phyloP scores from a whole-genome alignment of 2,329 filamentous ascomycete genomes.

The Cytospora mali region DNA sequence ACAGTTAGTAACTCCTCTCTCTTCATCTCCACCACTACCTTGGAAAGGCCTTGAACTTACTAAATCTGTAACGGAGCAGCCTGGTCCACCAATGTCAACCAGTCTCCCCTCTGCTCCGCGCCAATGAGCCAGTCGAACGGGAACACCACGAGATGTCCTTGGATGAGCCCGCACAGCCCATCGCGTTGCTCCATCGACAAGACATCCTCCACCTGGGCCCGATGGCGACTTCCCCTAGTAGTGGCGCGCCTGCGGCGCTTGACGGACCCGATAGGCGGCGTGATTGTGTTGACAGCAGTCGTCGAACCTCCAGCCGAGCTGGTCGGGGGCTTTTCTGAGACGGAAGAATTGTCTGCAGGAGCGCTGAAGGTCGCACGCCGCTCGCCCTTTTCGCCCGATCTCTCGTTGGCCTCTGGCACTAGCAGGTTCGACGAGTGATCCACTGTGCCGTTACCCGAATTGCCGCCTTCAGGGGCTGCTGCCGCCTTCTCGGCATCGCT shows the following conservation, averaged over 20 bases:
- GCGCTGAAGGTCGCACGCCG: conserved; percentile 61
- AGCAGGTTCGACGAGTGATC: conserved; percentile 23
- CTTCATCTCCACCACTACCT: not conserved
- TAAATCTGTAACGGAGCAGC: conserved; percentile 97
- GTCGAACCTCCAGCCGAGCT: conserved; percentile 29
- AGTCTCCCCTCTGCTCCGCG: conserved; percentile 91
- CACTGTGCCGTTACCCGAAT: conserved; percentile 19
- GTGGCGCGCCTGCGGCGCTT: conserved; percentile 68
- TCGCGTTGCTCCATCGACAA: conserved; percentile 77
- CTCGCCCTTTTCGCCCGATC: conserved; percentile 36
- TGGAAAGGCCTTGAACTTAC: conserved; percentile 55
- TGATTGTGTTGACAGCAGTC: conserved; percentile 9
- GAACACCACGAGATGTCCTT: conserved; percentile 88
- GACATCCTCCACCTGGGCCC: conserved; percentile 74
- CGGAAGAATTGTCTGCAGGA: conserved; percentile 39
- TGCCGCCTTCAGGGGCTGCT: conserved; percentile 31
- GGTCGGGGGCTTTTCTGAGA: conserved; percentile 42
- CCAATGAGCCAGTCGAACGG: conserved; percentile 94
- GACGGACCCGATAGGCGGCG: conserved; percentile 48
- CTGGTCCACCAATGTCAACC: conserved; percentile 95
- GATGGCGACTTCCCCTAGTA: conserved; percentile 65
- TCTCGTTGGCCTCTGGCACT: conserved; percentile 30
- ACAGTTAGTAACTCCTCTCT: not conserved
- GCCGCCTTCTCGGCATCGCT: conserved; percentile 30
- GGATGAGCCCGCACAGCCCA: conserved; percentile 76